Conservation (phyloP, 805 yeast genomes). For the Yueomyces sp. region DNA sequence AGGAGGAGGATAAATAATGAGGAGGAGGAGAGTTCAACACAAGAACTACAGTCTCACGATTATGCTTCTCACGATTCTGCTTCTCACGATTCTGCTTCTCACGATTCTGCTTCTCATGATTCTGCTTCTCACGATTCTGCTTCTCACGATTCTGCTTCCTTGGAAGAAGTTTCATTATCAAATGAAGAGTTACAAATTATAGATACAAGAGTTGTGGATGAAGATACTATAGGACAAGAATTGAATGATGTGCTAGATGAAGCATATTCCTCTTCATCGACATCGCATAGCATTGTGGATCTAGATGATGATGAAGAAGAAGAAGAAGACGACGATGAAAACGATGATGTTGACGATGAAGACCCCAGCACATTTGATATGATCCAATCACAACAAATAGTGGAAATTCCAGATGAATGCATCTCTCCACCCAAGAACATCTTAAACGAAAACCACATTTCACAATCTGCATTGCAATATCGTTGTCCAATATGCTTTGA, state of each 20-base stretch:
- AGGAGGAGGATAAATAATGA: too few relatives aligned
- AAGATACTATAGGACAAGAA: neutral
- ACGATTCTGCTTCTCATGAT: too few relatives aligned
- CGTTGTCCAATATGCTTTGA: conserved; percentile 47
- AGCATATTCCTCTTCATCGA: neutral
- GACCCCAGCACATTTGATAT: neutral
- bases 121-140: too few relatives aligned
- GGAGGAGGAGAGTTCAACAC: too few relatives aligned
- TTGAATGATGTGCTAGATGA: neutral
- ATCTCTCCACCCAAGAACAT: conserved; percentile 1
- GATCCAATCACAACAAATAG: conserved; percentile 26
- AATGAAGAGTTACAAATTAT: neutral
- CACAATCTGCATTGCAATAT: conserved; percentile 23
- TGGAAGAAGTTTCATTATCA: neutral
- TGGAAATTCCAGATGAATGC: conserved; percentile 28
- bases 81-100: too few relatives aligned
- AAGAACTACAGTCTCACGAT: too few relatives aligned
- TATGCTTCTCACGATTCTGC: too few relatives aligned
- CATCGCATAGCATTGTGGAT: neutral
- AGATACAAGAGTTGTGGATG: neutral
- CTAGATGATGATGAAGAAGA: neutral
- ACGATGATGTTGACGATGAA: neutral
- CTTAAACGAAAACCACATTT: conserved; percentile 5
- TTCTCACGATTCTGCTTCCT: neutral
- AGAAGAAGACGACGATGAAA: neutral